Percentiles rank a stretch among this genome's conserved stretches.
phyloP scores from a whole-genome alignment of 2,329 filamentous ascomycete species.

The Nigrograna mackinnonii region DNA sequence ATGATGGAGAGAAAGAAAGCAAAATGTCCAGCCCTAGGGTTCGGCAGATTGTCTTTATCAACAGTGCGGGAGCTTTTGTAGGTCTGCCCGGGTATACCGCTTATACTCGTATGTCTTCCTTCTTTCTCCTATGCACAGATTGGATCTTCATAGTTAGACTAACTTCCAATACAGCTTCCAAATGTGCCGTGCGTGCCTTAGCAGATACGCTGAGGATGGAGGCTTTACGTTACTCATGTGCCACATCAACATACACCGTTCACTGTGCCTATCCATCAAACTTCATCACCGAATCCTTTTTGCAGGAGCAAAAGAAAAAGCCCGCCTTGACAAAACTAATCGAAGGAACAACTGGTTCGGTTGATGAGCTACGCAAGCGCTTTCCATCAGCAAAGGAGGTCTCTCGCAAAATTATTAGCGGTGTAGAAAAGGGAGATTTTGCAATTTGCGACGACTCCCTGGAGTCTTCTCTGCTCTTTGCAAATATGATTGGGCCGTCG shows the following conservation, averaged over 20 bases:
- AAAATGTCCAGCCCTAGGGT: conserved; percentile 2
- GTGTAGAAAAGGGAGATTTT: conserved; percentile 24
- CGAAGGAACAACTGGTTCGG: conserved; percentile 16
- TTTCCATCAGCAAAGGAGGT: conserved; percentile 24
- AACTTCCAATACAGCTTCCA: conserved; percentile 9
- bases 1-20: conserved; percentile 12
- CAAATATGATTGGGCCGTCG: conserved; percentile 22
- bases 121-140: too few species aligned
- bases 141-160: too few species aligned
- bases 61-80: conserved; percentile 22
- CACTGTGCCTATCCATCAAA: conserved; percentile 27
- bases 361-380: conserved; percentile 14
- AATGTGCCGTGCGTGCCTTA: conserved; percentile 15
- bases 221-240: conserved; percentile 17
- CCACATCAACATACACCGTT: conserved; percentile 20
- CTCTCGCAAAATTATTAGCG: conserved; percentile 19
- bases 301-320: conserved; percentile 29
- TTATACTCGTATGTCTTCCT: conserved; percentile 11
- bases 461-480: conserved; percentile 17
- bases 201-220: conserved; percentile 31
- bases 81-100: conserved; percentile 26
- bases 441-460: conserved; percentile 21
- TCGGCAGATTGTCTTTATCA: conserved; percentile 27
- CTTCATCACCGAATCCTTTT: conserved; percentile 25
- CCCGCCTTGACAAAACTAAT: conserved; percentile 27